Evolutionary conservation across 768 basidiomycete genomes (phyloP), one percentile per base, ranked within the genome.

Genomic region (Tephrocybe sp.): DNA sequence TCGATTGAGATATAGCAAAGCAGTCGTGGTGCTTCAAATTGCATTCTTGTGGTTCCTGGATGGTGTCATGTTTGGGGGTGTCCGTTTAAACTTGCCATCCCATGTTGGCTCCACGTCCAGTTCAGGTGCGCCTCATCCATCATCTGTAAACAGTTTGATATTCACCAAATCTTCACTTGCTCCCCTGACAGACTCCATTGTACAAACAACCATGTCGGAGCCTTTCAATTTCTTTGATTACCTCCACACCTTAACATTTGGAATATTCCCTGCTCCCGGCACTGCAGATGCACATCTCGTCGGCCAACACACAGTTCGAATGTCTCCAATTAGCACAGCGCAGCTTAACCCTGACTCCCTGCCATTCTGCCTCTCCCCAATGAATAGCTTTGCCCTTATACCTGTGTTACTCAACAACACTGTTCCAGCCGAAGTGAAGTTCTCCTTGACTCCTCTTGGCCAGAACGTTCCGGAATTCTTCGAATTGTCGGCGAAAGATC

Each of bases 241-340:
- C 18, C 57, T 87, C 18, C 65, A 74, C 8, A 67, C 75, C 22
- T 59, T 82, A 13, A 74, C 73, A 12, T 76, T 85, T 34, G 79
- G 79, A 15, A 58, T 82, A 10, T 51, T 86, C 11, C 65, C 76
- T 3, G 57, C 71, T 18, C 63, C 72, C 31, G 61, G 58, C 15
- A 61, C 66, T 1, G 73, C 70, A 33, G 84, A 88, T 54, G 63
- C 70, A 3, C 84, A 90, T 61, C 69, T 91, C 7, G 77, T 84
- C 25, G 94, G 94, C 27, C 86, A 93, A 64, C 91, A 94, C 61
- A 94, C 91, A 0, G 87, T 98, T 44, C 83, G 88, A 55, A 86
- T 94, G 79, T 91, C 92, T 0, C 94, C 94, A 9, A 92, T 91
- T 58, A 91, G 93, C 64, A 97, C 94, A 2, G 94, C 94, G 3